Evolutionary conservation across 2,329 filamentous ascomycete genomes (phyloP).

Genomic region (Cryphonectria japonica): DNA sequence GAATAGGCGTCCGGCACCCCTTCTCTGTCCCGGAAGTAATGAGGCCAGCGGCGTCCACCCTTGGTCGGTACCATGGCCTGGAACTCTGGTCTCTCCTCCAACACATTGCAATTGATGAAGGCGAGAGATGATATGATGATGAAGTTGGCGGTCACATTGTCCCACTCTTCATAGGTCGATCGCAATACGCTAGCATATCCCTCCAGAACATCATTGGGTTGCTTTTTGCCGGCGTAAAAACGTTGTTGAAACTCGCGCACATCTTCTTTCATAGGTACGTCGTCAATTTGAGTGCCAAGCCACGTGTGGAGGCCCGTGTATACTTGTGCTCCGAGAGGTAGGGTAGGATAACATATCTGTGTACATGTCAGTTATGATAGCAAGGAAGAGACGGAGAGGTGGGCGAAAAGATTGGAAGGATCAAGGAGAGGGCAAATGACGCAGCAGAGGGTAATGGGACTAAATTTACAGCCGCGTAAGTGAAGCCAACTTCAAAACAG

Average conservation of each 20-base stretch:
- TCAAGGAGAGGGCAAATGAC: background rate
- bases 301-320: constrained; percentile 16
- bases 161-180: constrained; percentile 11
- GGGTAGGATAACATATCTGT: constrained; percentile 3
- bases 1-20: constrained; percentile 14
- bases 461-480: constrained; percentile 7
- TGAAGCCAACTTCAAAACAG: constrained; percentile 14
- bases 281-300: constrained; percentile 15
- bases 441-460: too few species aligned
- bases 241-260: constrained; percentile 12
- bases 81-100: constrained; percentile 15
- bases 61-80: constrained; percentile 8
- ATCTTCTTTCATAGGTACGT: constrained; percentile 1
- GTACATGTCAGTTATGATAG: background rate
- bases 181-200: constrained; percentile 10
- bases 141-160: constrained; percentile 8
- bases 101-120: constrained; percentile 16
- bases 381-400: too few species aligned
- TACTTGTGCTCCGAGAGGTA: constrained; percentile 5
- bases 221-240: background rate
- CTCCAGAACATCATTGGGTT: constrained; percentile 3
- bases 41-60: constrained; percentile 14
- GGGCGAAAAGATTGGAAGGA: too few species aligned
- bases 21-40: constrained; percentile 16
- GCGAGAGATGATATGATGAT: constrained; percentile 12